phyloP scores from a whole-genome alignment of 169 alveolate genomes.

The Plasmodium gallinaceum region DNA sequence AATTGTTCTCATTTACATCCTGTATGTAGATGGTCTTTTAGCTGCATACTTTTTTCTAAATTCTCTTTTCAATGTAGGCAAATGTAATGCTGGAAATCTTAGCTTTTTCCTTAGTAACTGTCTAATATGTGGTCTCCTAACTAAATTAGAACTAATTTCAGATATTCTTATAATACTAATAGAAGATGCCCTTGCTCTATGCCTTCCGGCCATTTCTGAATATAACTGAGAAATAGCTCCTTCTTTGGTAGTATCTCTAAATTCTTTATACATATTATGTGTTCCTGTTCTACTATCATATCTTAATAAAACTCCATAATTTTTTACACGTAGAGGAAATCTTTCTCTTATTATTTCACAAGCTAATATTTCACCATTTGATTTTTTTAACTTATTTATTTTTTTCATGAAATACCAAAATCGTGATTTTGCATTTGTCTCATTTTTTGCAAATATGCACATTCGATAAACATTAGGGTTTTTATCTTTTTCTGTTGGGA shows the following conservation, averaged over 20 bases:
- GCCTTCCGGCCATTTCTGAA: constrained; percentile 98
- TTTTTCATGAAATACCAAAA: constrained; percentile 98
- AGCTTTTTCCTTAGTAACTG: constrained; percentile 90
- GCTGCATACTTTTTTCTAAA: constrained; percentile 90
- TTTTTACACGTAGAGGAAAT: constrained; percentile 93
- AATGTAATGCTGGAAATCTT: constrained; percentile 92
- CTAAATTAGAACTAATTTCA: constrained; percentile 86
- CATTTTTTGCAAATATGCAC: constrained; percentile 98
- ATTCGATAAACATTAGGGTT: constrained; percentile 94
- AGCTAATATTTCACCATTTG: constrained; percentile 97
- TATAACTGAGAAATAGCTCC: constrained; percentile 98
- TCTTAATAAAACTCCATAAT: constrained; percentile 97
- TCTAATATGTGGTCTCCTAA: constrained; percentile 91
- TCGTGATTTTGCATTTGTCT: constrained; percentile 97
- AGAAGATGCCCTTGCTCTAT: constrained; percentile 96
- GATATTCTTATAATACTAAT: constrained; percentile 94
- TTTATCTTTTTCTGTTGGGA: constrained; percentile 95
- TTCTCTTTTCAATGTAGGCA: constrained; percentile 89
- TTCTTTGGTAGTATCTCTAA: constrained; percentile 95
- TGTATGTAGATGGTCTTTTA: constrained; percentile 88
- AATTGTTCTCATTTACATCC: constrained; percentile 44
- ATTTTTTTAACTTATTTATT: constrained; percentile 95
- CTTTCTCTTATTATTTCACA: constrained; percentile 92
- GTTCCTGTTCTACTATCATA: constrained; percentile 98
- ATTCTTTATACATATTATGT: constrained; percentile 99